A percentile compares a stretch with the other conserved stretches of the same genome.
Evolutionary conservation across 2,329 filamentous ascomycete species (phyloP).

Genomic region (Nakataea oryzae): DNA sequence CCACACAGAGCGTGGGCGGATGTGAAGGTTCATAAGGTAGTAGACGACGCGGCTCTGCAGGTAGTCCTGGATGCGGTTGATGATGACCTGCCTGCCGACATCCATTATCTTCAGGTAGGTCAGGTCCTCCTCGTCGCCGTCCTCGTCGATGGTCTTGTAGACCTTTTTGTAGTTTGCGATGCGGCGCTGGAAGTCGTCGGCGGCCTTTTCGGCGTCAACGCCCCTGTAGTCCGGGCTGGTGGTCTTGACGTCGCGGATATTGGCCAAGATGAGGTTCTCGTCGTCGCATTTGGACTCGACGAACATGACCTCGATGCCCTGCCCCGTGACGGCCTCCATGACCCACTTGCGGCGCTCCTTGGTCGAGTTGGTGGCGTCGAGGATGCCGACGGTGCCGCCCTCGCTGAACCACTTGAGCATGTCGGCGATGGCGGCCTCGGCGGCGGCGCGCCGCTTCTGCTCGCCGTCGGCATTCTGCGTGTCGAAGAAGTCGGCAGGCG

Average conservation of each 20-base stretch:
- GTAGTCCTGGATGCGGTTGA: conserved; percentile 96
- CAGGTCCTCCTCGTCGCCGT: conserved; percentile 67
- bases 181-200: conserved; percentile 82
- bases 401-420: conserved; percentile 88
- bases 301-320: conserved; percentile 82
- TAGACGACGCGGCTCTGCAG: conserved; percentile 94
- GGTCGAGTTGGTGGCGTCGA: conserved; percentile 95
- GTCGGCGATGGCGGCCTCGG: conserved; percentile 82
- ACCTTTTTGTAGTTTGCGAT: conserved; percentile 97
- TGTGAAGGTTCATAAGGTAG: conserved; percentile 97
- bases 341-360: conserved; percentile 88
- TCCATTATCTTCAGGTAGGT: conserved; percentile 98
- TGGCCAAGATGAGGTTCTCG: conserved; percentile 93
- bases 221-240: conserved; percentile 91
- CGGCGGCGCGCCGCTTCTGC: conserved; percentile 74
- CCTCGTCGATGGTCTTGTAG: conserved; percentile 83
- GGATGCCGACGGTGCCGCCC: conserved; percentile 77
- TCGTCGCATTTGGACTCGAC: conserved; percentile 97
- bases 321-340: conserved; percentile 61
- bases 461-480: conserved; percentile 84
- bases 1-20: conserved; percentile 94
- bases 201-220: conserved; percentile 86
- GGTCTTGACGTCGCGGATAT: conserved; percentile 95
- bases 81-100: conserved; percentile 90
- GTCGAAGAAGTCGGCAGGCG: conserved; percentile 92